phyloP scores from a whole-genome alignment of 2,329 filamentous ascomycete species.

The Myriangium duriaei region DNA sequence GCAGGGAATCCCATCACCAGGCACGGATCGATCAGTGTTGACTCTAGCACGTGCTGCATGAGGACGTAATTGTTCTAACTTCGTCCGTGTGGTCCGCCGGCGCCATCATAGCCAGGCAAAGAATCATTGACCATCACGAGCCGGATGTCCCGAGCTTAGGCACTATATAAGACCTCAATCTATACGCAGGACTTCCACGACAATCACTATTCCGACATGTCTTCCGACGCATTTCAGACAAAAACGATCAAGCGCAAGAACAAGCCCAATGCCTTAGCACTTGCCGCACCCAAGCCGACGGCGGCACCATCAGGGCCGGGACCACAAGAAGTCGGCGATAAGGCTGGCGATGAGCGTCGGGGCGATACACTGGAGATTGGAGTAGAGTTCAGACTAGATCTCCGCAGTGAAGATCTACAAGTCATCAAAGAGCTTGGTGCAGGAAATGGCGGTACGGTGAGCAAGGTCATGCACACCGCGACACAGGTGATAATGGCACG shows the following conservation, averaged over 20 bases:
- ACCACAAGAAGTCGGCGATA: slow-evolving; percentile 46
- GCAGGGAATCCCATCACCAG: too few species aligned
- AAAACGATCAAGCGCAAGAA: slow-evolving; percentile 98
- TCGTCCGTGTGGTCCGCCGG: too few species aligned
- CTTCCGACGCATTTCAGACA: slow-evolving; percentile 50
- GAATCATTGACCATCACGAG: too few species aligned
- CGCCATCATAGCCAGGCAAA: too few species aligned
- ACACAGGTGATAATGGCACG: slow-evolving; percentile 95
- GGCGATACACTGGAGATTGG: slow-evolving; percentile 82
- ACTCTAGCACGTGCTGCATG: too few species aligned
- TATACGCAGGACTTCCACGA: too few species aligned
- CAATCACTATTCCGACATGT: slow-evolving; percentile 30
- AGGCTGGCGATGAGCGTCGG: slow-evolving; percentile 46
- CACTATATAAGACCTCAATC: too few species aligned
- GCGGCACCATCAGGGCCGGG: slow-evolving; percentile 61
- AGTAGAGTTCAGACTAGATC: slow-evolving; percentile 88
- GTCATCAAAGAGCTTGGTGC: slow-evolving; percentile 89
- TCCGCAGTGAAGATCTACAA: slow-evolving; percentile 83
- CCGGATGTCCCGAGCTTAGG: too few species aligned
- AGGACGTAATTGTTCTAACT: too few species aligned
- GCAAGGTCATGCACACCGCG: slow-evolving; percentile 89
- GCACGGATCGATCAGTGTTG: too few species aligned
- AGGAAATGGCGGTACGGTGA: slow-evolving; percentile 94
- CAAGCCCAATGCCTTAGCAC: slow-evolving; percentile 84
- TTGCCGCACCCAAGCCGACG: slow-evolving; percentile 67